These are phyloP conservation scores for Fusarium xylarioides DNA, from an alignment of 2,329 filamentous ascomycete species.

Conservation along the genomic window DNA sequence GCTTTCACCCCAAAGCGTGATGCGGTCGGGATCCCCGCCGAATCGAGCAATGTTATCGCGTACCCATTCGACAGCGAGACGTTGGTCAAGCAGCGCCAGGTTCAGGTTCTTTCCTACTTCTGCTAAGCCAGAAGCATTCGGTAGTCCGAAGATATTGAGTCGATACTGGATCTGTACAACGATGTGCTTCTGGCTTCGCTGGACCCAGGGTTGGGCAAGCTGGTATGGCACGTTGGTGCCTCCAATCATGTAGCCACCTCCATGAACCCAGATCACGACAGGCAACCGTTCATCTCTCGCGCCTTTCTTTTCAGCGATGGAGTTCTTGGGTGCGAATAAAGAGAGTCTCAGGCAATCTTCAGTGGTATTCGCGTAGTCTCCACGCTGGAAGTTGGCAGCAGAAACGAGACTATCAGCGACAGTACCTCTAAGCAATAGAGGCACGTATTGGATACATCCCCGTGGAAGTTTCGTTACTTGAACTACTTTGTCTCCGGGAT, in stretches of 20 bases:
- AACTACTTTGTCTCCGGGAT: not conserved
- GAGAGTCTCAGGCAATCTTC: constrained; percentile 32
- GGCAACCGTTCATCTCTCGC: not conserved
- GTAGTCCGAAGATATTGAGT: constrained; percentile 24
- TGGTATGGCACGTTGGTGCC: constrained; percentile 24
- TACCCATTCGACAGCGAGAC: constrained; percentile 35
- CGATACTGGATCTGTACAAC: constrained; percentile 33
- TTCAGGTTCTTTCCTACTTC: constrained; percentile 15
- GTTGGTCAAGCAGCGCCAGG: constrained; percentile 28
- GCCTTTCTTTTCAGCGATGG: accelerated
- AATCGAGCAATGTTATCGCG: constrained; percentile 27
- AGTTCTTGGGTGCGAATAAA: constrained; percentile 6
- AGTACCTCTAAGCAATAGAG: constrained; percentile 1
- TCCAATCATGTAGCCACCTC: constrained; percentile 13
- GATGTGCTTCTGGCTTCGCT: constrained; percentile 29
- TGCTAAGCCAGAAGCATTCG: constrained; percentile 9
- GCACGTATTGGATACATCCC: constrained; percentile 32
- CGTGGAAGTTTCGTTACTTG: not conserved
- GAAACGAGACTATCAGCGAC: not conserved
- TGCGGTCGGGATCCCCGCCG: constrained; percentile 28
- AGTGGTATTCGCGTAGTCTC: constrained; percentile 28
- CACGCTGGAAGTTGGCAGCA: constrained; percentile 22
- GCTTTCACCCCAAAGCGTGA: constrained; percentile 32
- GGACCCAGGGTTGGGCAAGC: constrained; percentile 24
- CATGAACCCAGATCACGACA: constrained; percentile 29